Conservation (phyloP, 306 rosid genomes). For the Casuarina cunninghamiana region DNA sequence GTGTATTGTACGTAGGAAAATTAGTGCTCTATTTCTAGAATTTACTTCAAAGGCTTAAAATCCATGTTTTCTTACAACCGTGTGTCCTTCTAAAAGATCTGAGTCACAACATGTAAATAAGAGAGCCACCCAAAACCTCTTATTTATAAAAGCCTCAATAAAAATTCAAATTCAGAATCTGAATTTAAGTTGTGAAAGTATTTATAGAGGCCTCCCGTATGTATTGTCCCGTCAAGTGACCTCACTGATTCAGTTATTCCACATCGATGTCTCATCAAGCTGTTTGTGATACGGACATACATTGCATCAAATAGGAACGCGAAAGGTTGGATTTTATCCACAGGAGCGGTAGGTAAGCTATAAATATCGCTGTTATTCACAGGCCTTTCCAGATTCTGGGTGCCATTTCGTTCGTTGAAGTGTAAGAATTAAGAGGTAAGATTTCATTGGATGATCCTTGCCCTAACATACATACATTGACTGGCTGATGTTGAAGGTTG, state of each 20-base stretch:
- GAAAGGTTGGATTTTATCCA: background rate
- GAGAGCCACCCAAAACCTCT: no score
- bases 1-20: no score
- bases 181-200: no score
- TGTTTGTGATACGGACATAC: constrained; percentile 2
- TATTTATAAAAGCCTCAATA: no score
- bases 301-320: background rate
- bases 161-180: no score
- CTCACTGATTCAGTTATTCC: background rate
- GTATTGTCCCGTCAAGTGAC: background rate
- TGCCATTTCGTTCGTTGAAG: background rate
- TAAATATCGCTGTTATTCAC: background rate
- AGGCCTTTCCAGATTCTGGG: background rate
- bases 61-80: no score
- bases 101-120: no score
- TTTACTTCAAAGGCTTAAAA: no score
- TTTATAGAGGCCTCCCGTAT: no score
- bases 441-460: background rate
- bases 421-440: constrained; percentile 4
- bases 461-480: background rate
- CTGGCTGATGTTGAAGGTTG: constrained; percentile 21
- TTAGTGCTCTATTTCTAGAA: no score
- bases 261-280: constrained; percentile 20
- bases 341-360: background rate
- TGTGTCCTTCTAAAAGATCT: no score